Evolutionary conservation across 192 early-diverging fungal species (phyloP), one percentile per base, ranked within the genome.

Genomic region (Coemansia sp.): DNA sequence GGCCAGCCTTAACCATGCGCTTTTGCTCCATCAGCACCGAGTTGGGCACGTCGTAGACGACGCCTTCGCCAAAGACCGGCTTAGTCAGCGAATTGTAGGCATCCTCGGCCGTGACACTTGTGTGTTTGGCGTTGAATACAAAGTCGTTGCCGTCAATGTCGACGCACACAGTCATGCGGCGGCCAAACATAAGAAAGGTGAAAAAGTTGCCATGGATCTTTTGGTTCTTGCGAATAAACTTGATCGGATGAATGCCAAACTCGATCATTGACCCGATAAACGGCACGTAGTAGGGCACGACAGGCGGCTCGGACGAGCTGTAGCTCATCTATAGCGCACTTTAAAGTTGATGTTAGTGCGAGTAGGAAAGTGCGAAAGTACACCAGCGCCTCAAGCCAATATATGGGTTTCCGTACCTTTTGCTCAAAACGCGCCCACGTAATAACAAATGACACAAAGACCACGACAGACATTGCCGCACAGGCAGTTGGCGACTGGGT

Each of bases 21-120:
- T 98, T 98, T 79, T 98, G 95, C 78, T 98, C 93, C 93, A 98
- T 96, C 59, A 98, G 86, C 49, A 92, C 80, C 31, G 82, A 53
- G 77, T 96, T 93, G 19, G 83, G 84, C 37, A 91, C 91, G 70
- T 98, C 95, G 80, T 98, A 98, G 29, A 98, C 95, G 36, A 98
- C 93, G 35, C 88, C 93, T 53, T 74, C 78, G 47, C 95, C 95
- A 79, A 98, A 98, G 31, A 96, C 93, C 7, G 90, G 91, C 41
- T 88, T 90, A 25, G 93, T 98, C 68, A 98, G 82, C 34, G 82
- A 85, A 58, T 88, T 88, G 74, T 98, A 98, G 29, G 93, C 92
- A 48, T 88, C 90, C 67, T 93, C 95, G 32, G 93, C 92, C 33
- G 88, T 89, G 40, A 89, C 90, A 60, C 87, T 57, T 53, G 87